phyloP scores from a whole-genome alignment of 352 stramenopile species.

The Thalassiosira livingstoniorum region DNA sequence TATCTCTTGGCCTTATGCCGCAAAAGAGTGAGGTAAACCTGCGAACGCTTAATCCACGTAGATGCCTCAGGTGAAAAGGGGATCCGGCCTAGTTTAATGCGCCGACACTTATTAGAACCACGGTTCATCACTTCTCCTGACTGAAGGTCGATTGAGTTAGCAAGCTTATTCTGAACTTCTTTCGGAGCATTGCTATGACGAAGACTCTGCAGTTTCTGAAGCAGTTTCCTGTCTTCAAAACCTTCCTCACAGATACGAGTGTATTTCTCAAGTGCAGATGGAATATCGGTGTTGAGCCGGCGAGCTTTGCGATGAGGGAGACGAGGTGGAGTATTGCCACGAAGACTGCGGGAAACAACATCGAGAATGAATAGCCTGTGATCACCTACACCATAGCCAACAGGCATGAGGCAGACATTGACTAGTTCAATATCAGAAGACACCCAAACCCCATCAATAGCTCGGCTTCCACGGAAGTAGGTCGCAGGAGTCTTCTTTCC shows the following conservation, averaged over 20 bases:
- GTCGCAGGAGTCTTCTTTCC: constrained; percentile 10
- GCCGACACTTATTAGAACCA: constrained; percentile 18
- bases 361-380: constrained; percentile 32
- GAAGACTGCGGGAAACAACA: constrained; percentile 1
- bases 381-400: constrained; percentile 30
- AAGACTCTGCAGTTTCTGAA: background rate
- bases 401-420: constrained; percentile 14
- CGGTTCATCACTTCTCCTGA: background rate
- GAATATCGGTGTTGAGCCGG: constrained; percentile 4
- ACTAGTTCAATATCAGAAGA: constrained; percentile 20
- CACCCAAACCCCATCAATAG: constrained; percentile 31
- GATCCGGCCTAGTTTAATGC: constrained; percentile 19
- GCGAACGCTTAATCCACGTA: constrained; percentile 11
- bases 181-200: too few species aligned
- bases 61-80: constrained; percentile 27
- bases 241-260: background rate
- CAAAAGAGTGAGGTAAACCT: constrained; percentile 25
- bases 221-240: background rate
- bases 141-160: background rate
- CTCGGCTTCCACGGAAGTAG: constrained; percentile 22
- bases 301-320: background rate
- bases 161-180: background rate
- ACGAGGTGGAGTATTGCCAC: background rate
- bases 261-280: background rate
- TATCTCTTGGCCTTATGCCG: background rate